phyloP scores from a whole-genome alignment of 805 yeast species.

The Zygosaccharomyces pseudorouxii region DNA sequence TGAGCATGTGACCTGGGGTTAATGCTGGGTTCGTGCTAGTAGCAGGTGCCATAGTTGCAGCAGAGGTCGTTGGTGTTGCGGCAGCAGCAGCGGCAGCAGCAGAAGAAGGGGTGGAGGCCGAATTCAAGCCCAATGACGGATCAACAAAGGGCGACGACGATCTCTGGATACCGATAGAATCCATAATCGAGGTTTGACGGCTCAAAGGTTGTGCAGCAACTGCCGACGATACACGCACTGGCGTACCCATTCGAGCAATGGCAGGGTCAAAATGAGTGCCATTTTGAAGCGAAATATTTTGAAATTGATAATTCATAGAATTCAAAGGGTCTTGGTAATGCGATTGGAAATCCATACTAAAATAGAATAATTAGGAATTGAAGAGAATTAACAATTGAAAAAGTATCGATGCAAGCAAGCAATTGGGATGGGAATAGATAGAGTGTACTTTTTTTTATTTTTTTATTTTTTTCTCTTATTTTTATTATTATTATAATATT shows the following conservation, averaged over 20 bases:
- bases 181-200: conserved; percentile 26
- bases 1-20: conserved; percentile 2
- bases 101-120: background rate
- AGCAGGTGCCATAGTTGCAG: background rate
- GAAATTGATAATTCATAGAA: conserved; percentile 21
- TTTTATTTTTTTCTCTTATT: background rate
- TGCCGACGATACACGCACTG: conserved; percentile 9
- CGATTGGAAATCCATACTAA: conserved; percentile 17
- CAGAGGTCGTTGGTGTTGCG: background rate
- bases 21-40: background rate
- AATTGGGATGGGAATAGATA: background rate
- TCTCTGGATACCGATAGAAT: conserved; percentile 27
- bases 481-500: background rate
- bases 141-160: conserved; percentile 24
- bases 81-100: background rate
- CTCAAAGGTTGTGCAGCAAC: conserved; percentile 12
- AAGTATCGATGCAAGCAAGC: background rate
- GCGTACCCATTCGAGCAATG: conserved; percentile 7
- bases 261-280: conserved; percentile 1
- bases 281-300: conserved; percentile 11
- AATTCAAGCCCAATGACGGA: background rate
- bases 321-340: conserved; percentile 19
- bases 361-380: background rate
- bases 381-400: background rate
- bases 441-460: background rate